Percentiles rank a stretch among this genome's conserved stretches.
Conservation (phyloP, 2,329 filamentous ascomycete genomes). For the Sporothrix pallida region DNA sequence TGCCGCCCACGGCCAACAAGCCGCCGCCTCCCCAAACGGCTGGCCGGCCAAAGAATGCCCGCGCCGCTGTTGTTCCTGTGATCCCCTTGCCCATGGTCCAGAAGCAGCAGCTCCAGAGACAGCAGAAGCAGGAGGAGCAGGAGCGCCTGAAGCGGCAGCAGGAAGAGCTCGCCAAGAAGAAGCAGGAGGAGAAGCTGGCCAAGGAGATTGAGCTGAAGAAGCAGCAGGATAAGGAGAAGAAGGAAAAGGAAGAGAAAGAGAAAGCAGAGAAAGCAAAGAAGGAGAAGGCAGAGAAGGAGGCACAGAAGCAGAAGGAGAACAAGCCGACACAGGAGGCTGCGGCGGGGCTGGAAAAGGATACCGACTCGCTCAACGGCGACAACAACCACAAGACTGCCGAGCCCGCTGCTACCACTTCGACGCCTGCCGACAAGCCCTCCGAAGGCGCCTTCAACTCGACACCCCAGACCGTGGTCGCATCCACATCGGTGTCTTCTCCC, state of each 20-base stretch:
- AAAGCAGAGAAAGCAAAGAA: slow-evolving; percentile 23
- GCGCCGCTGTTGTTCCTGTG: slow-evolving; percentile 35
- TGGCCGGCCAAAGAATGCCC: slow-evolving; percentile 29
- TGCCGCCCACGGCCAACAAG: slow-evolving; percentile 34
- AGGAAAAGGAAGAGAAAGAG: slow-evolving; percentile 18
- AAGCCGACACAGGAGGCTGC: not conserved
- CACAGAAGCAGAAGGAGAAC: slow-evolving; percentile 1
- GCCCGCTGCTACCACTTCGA: not conserved
- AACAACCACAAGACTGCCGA: slow-evolving; percentile 15
- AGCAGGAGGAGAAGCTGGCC: slow-evolving; percentile 12
- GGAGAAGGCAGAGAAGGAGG: not conserved
- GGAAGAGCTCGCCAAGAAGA: slow-evolving; percentile 17
- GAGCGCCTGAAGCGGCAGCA: slow-evolving; percentile 31
- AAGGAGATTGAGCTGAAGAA: slow-evolving; percentile 20
- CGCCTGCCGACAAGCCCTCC: slow-evolving; percentile 26
- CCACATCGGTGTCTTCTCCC: slow-evolving; percentile 23
- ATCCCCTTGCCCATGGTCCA: slow-evolving; percentile 38
- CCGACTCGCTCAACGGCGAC: not conserved
- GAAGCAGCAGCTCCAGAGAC: slow-evolving; percentile 36
- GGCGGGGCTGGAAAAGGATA: not conserved
- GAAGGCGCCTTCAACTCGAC: not conserved
- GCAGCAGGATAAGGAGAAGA: slow-evolving; percentile 28
- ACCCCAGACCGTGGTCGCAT: slow-evolving; percentile 21
- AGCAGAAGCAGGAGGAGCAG: slow-evolving; percentile 34
- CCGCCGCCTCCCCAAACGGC: slow-evolving; percentile 23